phyloP scores from a whole-genome alignment of 148 eudicot genomes.

The Simmondsia chinensis region DNA sequence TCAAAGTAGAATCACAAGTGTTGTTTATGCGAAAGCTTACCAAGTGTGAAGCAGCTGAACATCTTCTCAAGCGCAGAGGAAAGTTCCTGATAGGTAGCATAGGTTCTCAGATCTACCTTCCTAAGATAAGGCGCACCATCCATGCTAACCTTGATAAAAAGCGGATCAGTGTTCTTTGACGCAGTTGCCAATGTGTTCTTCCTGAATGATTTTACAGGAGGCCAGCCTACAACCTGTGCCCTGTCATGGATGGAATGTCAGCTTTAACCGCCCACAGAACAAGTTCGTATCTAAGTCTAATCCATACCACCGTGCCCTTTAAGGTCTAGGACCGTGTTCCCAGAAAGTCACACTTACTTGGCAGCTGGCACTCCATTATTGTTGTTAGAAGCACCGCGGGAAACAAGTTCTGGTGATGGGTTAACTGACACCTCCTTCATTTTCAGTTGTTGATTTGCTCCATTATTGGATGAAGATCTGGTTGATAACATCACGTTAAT shows the following conservation, averaged over 20 bases:
- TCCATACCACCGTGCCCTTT: no score
- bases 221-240: constrained; percentile 97
- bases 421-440: no score
- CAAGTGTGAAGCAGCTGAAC: constrained; percentile 85
- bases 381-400: constrained; percentile 25
- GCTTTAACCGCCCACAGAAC: no score
- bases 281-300: no score
- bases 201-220: constrained; percentile 69
- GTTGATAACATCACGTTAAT: constrained; percentile 22
- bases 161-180: constrained; percentile 54
- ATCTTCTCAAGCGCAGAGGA: constrained; percentile 79
- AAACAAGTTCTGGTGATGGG: no score
- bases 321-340: neutral
- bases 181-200: constrained; percentile 61
- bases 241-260: constrained; percentile 36
- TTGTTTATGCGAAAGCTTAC: constrained; percentile 23
- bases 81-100: constrained; percentile 54
- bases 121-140: constrained; percentile 93
- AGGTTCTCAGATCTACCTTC: constrained; percentile 73
- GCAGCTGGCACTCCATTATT: constrained; percentile 54
- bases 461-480: no score
- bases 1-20: neutral
- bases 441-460: no score
- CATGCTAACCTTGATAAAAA: constrained; percentile 89
- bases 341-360: constrained; percentile 37